Evolutionary conservation across 2,329 filamentous ascomycete species (phyloP).

Genomic region (Trichoderma hamatum): DNA sequence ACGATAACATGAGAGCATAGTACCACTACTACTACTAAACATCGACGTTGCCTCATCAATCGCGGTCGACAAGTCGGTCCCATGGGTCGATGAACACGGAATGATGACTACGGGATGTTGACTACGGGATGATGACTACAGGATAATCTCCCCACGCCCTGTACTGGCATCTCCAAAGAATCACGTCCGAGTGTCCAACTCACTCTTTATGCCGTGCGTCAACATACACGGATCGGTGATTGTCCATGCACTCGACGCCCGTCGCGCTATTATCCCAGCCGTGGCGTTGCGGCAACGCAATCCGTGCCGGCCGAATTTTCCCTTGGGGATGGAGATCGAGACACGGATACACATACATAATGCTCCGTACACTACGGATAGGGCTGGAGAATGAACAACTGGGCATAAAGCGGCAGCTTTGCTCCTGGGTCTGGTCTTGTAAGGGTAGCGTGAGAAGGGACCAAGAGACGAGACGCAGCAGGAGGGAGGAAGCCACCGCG

Average conservation of each 20-base stretch:
- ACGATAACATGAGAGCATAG: conserved; percentile 19
- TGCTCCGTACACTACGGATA: conserved; percentile 19
- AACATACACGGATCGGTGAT: conserved; percentile 1
- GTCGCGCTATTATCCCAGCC: conserved; percentile 1
- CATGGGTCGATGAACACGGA: background rate
- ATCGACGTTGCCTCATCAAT: background rate
- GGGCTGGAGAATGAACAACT: conserved; percentile 12
- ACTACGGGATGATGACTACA: conserved; percentile 1
- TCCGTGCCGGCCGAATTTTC: conserved; percentile 14
- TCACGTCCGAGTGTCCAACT: background rate
- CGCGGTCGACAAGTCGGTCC: background rate
- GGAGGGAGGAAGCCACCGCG: conserved; percentile 30
- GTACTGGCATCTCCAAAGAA: background rate
- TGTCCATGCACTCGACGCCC: conserved; percentile 9
- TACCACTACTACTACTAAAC: background rate
- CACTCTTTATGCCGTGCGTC: background rate
- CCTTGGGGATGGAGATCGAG: conserved; percentile 17
- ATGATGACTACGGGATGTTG: background rate
- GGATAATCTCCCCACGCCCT: no score
- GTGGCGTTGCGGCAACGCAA: conserved; percentile 21
- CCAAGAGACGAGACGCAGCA: background rate
- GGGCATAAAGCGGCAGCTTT: background rate
- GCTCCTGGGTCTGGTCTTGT: conserved; percentile 1
- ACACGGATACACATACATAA: conserved; percentile 7
- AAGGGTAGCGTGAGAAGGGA: background rate